These are phyloP conservation scores for Cladosporium phlei DNA, from an alignment of 2,329 filamentous ascomycete species.

Conservation along the genomic window DNA sequence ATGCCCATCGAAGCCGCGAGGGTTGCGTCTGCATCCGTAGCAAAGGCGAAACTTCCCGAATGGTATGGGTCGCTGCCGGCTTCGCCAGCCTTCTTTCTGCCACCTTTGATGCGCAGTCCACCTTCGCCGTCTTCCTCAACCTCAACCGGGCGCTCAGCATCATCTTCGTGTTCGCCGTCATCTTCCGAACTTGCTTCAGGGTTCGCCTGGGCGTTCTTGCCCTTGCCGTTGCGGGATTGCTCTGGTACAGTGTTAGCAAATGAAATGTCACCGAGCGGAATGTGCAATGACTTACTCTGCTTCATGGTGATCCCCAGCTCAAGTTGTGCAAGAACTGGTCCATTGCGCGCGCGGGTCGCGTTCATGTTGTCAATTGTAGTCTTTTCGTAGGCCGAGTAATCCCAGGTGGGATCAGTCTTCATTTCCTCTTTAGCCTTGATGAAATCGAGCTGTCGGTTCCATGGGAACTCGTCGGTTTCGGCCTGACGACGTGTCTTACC, in stretches of 20 bases:
- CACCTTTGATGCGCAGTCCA: neutral
- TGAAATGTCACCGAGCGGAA: too few species aligned
- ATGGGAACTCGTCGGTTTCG: conserved; percentile 28
- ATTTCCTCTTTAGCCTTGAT: conserved; percentile 19
- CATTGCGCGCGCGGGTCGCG: conserved; percentile 23
- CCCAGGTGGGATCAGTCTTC: conserved; percentile 25
- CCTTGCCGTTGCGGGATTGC: conserved; percentile 20
- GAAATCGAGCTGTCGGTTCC: conserved; percentile 30
- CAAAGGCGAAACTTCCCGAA: conserved; percentile 29
- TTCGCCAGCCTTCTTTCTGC: conserved; percentile 19
- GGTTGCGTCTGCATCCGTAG: conserved; percentile 16
- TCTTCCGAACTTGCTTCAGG: conserved; percentile 14
- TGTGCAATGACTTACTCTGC: conserved; percentile 27
- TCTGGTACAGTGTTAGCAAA: conserved; percentile 13
- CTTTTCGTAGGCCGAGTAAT: conserved; percentile 27
- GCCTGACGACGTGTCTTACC: conserved; percentile 21
- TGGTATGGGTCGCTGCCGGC: conserved; percentile 26
- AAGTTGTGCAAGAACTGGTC: conserved; percentile 22
- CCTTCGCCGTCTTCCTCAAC: neutral
- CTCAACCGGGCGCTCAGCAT: conserved; percentile 1
- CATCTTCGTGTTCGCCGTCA: conserved; percentile 15
- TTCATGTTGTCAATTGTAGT: conserved; percentile 25
- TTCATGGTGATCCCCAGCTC: conserved; percentile 25
- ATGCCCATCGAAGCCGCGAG: conserved; percentile 5
- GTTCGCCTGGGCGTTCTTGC: conserved; percentile 17